A percentile compares a stretch with the other conserved stretches of the same genome.
These are phyloP conservation scores for Phyllostachys edulis DNA, from an alignment of 176 grass and related monocot species.

Conservation along the genomic window DNA sequence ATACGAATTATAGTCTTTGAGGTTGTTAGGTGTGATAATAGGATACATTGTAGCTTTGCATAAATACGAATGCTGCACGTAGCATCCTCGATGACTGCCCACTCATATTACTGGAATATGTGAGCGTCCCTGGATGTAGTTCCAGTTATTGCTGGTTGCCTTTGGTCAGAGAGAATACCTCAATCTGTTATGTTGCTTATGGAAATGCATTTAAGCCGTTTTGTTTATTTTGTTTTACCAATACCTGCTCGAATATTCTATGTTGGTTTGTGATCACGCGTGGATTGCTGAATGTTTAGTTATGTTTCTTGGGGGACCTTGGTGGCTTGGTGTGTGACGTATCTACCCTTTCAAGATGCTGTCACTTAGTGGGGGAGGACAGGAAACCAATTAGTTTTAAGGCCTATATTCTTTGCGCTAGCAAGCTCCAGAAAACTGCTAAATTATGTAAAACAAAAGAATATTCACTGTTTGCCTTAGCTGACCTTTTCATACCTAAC, in stretches of 20 bases:
- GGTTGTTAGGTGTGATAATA: background rate
- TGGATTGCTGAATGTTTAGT: background rate
- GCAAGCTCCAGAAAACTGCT: background rate
- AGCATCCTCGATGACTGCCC: background rate
- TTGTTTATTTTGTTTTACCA: background rate
- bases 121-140: background rate
- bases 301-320: background rate
- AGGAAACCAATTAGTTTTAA: background rate
- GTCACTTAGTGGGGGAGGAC: background rate
- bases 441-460: background rate
- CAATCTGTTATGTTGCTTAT: background rate
- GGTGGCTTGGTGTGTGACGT: background rate
- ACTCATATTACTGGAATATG: background rate
- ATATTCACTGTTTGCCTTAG: background rate
- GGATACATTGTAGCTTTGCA: background rate
- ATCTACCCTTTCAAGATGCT: background rate
- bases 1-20: background rate
- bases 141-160: background rate
- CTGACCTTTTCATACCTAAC: conserved; percentile 4
- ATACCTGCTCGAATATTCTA: background rate
- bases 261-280: background rate
- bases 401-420: background rate
- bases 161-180: background rate
- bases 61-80: background rate
- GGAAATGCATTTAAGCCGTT: background rate